phyloP scores from a whole-genome alignment of 106 monocot species.

The Dendrobium catenatum region DNA sequence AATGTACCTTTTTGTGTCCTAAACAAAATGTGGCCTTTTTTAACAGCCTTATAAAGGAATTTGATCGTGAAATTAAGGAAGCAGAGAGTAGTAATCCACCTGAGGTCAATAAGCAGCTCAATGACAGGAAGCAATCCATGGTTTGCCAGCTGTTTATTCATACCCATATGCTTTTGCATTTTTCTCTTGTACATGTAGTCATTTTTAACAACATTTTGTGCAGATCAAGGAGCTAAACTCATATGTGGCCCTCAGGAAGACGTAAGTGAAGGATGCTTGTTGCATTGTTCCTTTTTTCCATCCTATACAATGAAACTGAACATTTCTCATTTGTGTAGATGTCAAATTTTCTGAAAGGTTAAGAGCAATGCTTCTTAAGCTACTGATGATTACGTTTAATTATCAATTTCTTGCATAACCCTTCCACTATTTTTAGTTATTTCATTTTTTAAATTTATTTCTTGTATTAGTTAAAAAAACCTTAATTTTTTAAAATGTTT shows the following conservation, averaged over 20 bases:
- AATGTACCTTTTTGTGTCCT: not conserved
- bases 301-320: not conserved
- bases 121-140: constrained; percentile 93
- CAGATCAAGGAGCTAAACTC: constrained; percentile 99
- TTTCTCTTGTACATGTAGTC: not conserved
- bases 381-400: not conserved
- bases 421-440: not conserved
- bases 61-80: constrained; percentile 92
- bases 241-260: constrained; percentile 88
- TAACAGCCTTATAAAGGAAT: constrained; percentile 85
- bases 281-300: not conserved
- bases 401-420: not conserved
- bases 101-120: constrained; percentile 74
- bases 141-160: constrained; percentile 29
- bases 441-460: not conserved
- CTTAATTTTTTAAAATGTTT: not conserved
- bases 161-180: not conserved
- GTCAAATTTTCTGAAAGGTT: not conserved
- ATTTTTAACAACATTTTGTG: constrained; percentile 10
- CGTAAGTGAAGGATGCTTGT: constrained; percentile 47
- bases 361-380: not conserved
- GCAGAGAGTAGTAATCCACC: constrained; percentile 62
- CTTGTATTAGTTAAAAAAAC: not conserved
- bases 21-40: not conserved
- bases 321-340: not conserved